These are phyloP conservation scores for Paramyrothecium roridum DNA, from an alignment of 2,329 filamentous ascomycete species.

Conservation along the genomic window DNA sequence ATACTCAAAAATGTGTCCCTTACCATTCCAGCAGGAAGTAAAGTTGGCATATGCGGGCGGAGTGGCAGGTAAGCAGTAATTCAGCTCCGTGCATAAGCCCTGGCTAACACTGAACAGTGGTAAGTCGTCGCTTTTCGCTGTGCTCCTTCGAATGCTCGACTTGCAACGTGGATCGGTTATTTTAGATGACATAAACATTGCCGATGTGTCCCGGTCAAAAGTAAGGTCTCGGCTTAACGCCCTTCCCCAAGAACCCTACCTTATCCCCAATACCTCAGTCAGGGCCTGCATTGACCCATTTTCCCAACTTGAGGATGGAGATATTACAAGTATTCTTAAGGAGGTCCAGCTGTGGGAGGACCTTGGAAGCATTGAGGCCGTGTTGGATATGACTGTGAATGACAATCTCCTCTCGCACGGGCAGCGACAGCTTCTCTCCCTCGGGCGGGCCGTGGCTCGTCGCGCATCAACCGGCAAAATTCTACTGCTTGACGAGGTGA, in stretches of 20 bases:
- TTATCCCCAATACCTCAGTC: neutral
- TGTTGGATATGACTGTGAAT: conserved; percentile 29
- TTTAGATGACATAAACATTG: neutral
- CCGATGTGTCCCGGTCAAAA: neutral
- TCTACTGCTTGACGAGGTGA: conserved; percentile 42
- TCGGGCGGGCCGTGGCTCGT: conserved; percentile 39
- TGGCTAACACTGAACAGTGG: neutral
- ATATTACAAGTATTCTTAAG: conserved; percentile 2
- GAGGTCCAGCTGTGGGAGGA: conserved; percentile 28
- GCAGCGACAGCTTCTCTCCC: conserved; percentile 47
- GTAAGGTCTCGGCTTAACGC: neutral
- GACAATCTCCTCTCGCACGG: conserved; percentile 37
- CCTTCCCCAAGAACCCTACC: neutral
- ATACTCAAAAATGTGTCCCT: conserved; percentile 5
- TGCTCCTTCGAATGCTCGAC: neutral
- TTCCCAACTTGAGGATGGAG: neutral
- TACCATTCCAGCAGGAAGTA: conserved; percentile 34
- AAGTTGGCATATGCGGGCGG: conserved; percentile 48
- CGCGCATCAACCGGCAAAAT: conserved; percentile 31
- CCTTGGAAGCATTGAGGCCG: conserved; percentile 31
- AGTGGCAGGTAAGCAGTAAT: conserved; percentile 28
- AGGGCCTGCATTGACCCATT: neutral
- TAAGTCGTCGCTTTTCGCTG: neutral
- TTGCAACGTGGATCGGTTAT: neutral
- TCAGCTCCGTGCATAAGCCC: neutral